A percentile compares a stretch with the other conserved stretches of the same genome.
phyloP scores from a whole-genome alignment of 208 protist species.

The Leishmania lainsoni region DNA sequence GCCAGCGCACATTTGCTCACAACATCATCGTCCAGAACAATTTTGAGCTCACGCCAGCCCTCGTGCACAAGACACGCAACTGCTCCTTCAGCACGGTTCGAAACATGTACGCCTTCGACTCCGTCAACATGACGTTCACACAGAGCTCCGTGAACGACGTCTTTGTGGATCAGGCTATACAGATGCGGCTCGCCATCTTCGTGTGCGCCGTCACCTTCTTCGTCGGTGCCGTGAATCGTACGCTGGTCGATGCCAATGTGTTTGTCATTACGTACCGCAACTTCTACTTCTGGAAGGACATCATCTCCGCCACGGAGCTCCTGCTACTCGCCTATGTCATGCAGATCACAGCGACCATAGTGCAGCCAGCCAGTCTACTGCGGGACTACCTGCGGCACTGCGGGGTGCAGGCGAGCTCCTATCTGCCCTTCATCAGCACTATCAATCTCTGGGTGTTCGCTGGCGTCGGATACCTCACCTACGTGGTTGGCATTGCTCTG shows the following conservation, averaged over 20 bases:
- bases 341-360: conserved; percentile 40
- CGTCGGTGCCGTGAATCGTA: conserved; percentile 59
- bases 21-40: conserved; percentile 44
- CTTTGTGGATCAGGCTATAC: conserved; percentile 72
- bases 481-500: conserved; percentile 45
- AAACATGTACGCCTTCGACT: conserved; percentile 62
- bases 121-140: conserved; percentile 51
- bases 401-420: conserved; percentile 36
- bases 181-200: conserved; percentile 72
- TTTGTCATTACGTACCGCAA: conserved; percentile 67
- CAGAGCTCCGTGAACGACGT: conserved; percentile 46
- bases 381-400: conserved; percentile 63
- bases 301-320: conserved; percentile 71
- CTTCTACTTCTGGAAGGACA: conserved; percentile 76
- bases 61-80: conserved; percentile 47
- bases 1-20: conserved; percentile 50
- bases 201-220: conserved; percentile 46
- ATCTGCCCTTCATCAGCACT: conserved; percentile 55
- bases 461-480: conserved; percentile 54
- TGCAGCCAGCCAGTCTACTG: conserved; percentile 41
- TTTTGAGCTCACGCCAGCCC: conserved; percentile 40
- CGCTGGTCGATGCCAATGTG: conserved; percentile 60
- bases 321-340: conserved; percentile 56
- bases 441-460: conserved; percentile 62
- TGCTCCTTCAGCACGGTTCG: conserved; percentile 51